Percentiles rank a stretch among this genome's conserved stretches.
Evolutionary conservation across 2,329 filamentous ascomycete genomes (phyloP).

Genomic region (Trichoderma simmonsii): DNA sequence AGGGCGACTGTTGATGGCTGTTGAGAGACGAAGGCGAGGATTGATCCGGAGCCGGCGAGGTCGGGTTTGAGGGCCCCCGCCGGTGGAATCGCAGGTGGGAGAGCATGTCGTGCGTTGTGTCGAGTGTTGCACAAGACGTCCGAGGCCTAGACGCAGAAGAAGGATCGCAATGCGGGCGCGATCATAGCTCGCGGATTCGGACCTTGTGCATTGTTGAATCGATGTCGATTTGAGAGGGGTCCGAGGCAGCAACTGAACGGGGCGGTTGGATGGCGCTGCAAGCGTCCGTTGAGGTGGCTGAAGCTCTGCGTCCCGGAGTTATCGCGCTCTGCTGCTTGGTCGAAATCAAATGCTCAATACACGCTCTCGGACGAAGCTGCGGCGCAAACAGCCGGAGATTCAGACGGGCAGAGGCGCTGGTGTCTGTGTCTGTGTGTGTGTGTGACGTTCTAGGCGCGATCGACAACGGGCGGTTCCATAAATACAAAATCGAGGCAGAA

Average conservation of each 20-base stretch:
- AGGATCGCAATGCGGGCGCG: constrained; percentile 9
- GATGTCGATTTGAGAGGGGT: neutral
- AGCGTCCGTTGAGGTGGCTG: neutral
- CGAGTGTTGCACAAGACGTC: constrained; percentile 4
- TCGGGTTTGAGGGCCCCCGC: constrained; percentile 53
- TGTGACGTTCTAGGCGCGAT: constrained; percentile 13
- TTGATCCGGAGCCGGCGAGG: constrained; percentile 51
- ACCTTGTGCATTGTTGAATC: constrained; percentile 11
- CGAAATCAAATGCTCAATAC: neutral
- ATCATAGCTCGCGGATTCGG: constrained; percentile 17
- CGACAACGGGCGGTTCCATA: constrained; percentile 8
- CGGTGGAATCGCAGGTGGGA: constrained; percentile 58
- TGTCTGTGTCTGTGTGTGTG: neutral
- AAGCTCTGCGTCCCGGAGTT: neutral
- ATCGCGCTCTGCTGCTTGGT: neutral
- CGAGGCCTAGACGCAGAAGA: constrained; percentile 4
- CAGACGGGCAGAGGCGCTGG: neutral
- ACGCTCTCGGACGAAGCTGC: neutral
- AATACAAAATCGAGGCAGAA: neutral
- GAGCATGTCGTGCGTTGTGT: constrained; percentile 39
- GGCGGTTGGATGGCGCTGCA: neutral
- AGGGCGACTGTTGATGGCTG: constrained; percentile 41
- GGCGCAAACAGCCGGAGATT: neutral
- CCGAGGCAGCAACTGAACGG: neutral
- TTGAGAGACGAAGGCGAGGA: constrained; percentile 36